Evolutionary conservation across 768 basidiomycete species (phyloP).

Genomic region (Paxillus involutus): DNA sequence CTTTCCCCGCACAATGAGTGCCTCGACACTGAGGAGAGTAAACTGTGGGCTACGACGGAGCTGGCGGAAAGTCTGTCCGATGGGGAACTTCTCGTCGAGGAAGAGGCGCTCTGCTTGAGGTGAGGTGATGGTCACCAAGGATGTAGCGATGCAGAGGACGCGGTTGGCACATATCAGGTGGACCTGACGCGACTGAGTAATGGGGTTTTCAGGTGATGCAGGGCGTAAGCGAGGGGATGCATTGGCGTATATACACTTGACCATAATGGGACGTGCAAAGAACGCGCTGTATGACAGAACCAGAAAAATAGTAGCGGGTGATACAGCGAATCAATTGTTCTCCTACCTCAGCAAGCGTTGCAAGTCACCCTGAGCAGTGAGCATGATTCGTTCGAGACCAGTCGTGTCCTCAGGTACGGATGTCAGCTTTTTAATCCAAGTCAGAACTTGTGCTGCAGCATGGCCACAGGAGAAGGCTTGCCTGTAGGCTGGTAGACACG

Average conservation of each 20-base stretch:
- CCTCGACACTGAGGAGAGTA: slow-evolving; percentile 56
- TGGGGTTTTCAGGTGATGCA: slow-evolving; percentile 48
- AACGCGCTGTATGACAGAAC: slow-evolving; percentile 47
- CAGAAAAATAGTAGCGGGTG: neutral
- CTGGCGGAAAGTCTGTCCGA: slow-evolving; percentile 67
- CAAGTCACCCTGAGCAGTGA: slow-evolving; percentile 69
- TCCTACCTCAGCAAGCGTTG: slow-evolving; percentile 65
- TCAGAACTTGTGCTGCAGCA: slow-evolving; percentile 2
- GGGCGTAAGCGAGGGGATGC: slow-evolving; percentile 33
- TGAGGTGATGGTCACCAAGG: slow-evolving; percentile 60
- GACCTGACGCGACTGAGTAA: slow-evolving; percentile 64
- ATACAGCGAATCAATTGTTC: neutral
- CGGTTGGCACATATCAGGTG: slow-evolving; percentile 57
- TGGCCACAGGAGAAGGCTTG: neutral
- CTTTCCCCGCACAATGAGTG: slow-evolving; percentile 13
- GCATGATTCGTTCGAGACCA: slow-evolving; percentile 65
- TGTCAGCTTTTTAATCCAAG: slow-evolving; percentile 17
- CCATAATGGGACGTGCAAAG: slow-evolving; percentile 59
- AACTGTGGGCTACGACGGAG: slow-evolving; percentile 56
- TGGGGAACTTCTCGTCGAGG: slow-evolving; percentile 64
- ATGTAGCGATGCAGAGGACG: slow-evolving; percentile 63
- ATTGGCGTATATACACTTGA: slow-evolving; percentile 56
- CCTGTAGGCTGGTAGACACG: slow-evolving; percentile 27
- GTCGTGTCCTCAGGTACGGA: slow-evolving; percentile 31
- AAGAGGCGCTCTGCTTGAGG: slow-evolving; percentile 58